Base-by-base conservation (phyloP, 2,329 filamentous ascomycete genomes). In the Clonostachys rosea region DNA sequence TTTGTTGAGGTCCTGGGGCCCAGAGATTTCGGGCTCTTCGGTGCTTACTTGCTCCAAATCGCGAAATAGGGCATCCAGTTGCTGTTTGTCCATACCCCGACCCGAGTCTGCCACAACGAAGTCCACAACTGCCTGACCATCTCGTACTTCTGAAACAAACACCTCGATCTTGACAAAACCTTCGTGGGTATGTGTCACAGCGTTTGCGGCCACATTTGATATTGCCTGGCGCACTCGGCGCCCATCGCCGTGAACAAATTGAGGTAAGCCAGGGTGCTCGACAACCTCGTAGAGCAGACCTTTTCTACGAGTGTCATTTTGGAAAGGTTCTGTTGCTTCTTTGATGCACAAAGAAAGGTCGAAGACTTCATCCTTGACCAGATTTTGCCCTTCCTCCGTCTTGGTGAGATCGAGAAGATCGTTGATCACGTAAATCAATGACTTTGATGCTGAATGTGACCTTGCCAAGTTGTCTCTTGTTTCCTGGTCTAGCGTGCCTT, bases 341-440 rank as follows among this genome's bases (percentile, higher is more conserved):
- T 72, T 73, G 4, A 96, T 74, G 2, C 88, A 92, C 0, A 71
- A 69, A 14, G 71, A 69, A 5, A 96, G 71, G 57, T 95, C 83
- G 44, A 96, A 91, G 0, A 84, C 68, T 58, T 95, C 91, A 48
- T 91, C 85, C 56, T 90, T 92, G 59, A 92, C 78, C 5, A 95
- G 68, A 2, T 83, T 78, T 43, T 86, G 84, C 0, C 91, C 90
- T 61, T 91, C 87, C 61, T 95, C 91, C 0, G 87, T 87, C 59
- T 95, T 94, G 1, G 91, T 95, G 33, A 96, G 71, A 59, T 96
- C 91, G 1, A 96, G 73, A 2, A 96, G 73, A 61, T 96, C 91
- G 54, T 96, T 96, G 68, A 96, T 96, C 10, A 95, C 90, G 60
- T 95, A 95, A 5, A 96, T 92, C 24, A 96, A 70, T 1, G 90